Conservation (phyloP, 331 rosid species). For the Malus hybrid region DNA sequence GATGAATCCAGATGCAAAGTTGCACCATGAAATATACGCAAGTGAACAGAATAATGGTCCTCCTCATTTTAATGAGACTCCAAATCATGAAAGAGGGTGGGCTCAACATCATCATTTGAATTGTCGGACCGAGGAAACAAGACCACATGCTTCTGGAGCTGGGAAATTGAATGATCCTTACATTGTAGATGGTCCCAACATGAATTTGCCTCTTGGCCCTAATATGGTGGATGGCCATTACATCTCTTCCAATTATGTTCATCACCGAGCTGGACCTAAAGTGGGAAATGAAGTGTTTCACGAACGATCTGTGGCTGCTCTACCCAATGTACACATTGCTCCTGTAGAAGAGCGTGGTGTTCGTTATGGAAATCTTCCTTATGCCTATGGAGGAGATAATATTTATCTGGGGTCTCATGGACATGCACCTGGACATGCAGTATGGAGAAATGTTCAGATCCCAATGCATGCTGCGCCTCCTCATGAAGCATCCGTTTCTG, state of each 20-base stretch:
- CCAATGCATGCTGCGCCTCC: constrained; percentile 50
- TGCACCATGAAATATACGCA: constrained; percentile 52
- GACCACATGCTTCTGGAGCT: constrained; percentile 42
- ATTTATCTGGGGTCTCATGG: constrained; percentile 47
- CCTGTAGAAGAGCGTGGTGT: constrained; percentile 52
- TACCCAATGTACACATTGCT: constrained; percentile 41
- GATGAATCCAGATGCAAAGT: constrained; percentile 57
- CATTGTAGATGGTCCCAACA: constrained; percentile 48
- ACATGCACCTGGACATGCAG: constrained; percentile 49
- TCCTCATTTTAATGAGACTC: constrained; percentile 48
- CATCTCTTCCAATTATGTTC: constrained; percentile 44
- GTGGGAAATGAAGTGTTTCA: constrained; percentile 55
- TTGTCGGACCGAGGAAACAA: constrained; percentile 50
- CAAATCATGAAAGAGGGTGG: constrained; percentile 70
- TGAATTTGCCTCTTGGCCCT: constrained; percentile 49
- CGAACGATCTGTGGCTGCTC: constrained; percentile 55
- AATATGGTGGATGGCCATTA: constrained; percentile 47
- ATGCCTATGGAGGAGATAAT: constrained; percentile 60
- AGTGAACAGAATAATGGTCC: constrained; percentile 54
- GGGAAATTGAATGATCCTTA: constrained; percentile 58
- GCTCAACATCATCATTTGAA: constrained; percentile 49
- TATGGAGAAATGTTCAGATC: constrained; percentile 59
- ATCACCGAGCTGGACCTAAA: constrained; percentile 52
- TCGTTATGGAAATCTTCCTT: constrained; percentile 53
- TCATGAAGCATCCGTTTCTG: constrained; percentile 45